Percentiles rank a stretch among this genome's conserved stretches.
Conservation (phyloP, 805 yeast species). For the Kluyveromyces nonfermentans region DNA sequence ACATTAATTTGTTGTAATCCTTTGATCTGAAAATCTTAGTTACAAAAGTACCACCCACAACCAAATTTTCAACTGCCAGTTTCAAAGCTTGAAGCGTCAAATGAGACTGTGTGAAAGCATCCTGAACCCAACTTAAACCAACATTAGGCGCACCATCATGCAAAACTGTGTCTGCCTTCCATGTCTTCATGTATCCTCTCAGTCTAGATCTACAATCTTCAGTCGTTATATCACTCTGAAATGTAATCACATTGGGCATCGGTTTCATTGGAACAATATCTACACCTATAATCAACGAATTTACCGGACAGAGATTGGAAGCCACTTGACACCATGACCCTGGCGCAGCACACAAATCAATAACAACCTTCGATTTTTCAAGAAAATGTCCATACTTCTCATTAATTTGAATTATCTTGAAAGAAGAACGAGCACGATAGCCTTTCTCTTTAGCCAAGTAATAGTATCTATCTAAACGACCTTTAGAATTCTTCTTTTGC, state of each 20-base stretch:
- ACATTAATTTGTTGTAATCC: conserved; percentile 91
- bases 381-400: conserved; percentile 94
- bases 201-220: conserved; percentile 93
- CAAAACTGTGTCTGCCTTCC: conserved; percentile 96
- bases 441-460: conserved; percentile 96
- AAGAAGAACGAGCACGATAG: conserved; percentile 97
- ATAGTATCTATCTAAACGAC: conserved; percentile 98
- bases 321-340: conserved; percentile 99
- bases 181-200: conserved; percentile 93
- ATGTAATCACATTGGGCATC: conserved; percentile 88
- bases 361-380: conserved; percentile 89
- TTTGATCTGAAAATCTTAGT: conserved; percentile 98
- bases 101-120: conserved; percentile 97
- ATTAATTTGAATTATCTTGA: conserved; percentile 88
- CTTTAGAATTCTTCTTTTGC: conserved; percentile 93
- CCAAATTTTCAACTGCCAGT: conserved; percentile 86
- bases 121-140: conserved; percentile 99
- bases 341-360: conserved; percentile 98
- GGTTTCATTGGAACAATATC: conserved; percentile 96
- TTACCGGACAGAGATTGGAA: conserved; percentile 81
- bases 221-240: conserved; percentile 95
- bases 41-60: conserved; percentile 89
- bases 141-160: conserved; percentile 99
- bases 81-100: conserved; percentile 87
- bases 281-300: conserved; percentile 94